Conservation (phyloP, 805 yeast species). For the Candida sphagnicola region DNA sequence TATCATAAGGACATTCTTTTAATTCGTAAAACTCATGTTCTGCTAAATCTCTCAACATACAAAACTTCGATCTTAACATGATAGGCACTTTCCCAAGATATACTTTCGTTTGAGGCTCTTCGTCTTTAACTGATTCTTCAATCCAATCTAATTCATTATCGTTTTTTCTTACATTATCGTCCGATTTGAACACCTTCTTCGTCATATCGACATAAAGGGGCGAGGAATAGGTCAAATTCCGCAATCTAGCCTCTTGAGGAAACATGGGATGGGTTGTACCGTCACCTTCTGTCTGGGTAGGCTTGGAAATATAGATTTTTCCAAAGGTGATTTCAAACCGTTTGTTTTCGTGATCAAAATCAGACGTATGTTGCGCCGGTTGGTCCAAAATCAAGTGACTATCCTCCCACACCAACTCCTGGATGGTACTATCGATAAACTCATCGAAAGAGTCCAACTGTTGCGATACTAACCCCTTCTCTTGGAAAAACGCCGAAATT, state of each 20-base stretch:
- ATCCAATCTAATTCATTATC: constrained; percentile 46
- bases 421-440: constrained; percentile 93
- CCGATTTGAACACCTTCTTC: constrained; percentile 79
- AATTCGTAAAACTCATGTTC: constrained; percentile 93
- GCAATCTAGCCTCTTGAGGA: constrained; percentile 96
- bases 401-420: constrained; percentile 95
- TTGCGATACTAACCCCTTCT: constrained; percentile 95
- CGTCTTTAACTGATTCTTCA: constrained; percentile 49
- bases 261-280: constrained; percentile 99
- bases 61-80: constrained; percentile 94
- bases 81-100: constrained; percentile 96
- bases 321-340: constrained; percentile 97
- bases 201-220: constrained; percentile 95
- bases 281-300: constrained; percentile 98
- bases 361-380: constrained; percentile 95
- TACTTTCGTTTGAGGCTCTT: constrained; percentile 65
- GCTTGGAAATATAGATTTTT: constrained; percentile 91
- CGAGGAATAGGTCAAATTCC: constrained; percentile 94
- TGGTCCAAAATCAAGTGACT: constrained; percentile 91
- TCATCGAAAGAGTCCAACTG: constrained; percentile 98
- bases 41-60: constrained; percentile 83
- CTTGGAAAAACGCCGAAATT: constrained; percentile 91
- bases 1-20: constrained; percentile 98
- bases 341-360: constrained; percentile 83
- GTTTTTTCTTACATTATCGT: constrained; percentile 54